These are phyloP conservation scores for Aspergillus steynii DNA, from an alignment of 495 filamentous ascomycete species.

Conservation along the genomic window DNA sequence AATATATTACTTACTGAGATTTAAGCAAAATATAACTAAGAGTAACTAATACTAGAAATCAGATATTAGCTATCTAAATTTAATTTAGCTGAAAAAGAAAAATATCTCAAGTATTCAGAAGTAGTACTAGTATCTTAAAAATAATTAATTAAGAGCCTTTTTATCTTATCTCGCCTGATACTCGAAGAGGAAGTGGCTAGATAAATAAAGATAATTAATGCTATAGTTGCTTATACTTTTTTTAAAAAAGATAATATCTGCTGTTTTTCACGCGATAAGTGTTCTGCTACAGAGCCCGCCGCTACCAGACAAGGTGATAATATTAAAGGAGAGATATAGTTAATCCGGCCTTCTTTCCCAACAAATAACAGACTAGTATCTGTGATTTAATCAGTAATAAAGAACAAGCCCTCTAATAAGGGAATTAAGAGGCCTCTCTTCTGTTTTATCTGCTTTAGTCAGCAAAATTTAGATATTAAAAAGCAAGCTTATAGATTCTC, in stretches of 20 bases:
- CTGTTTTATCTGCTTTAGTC: conserved; percentile 43
- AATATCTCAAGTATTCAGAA: conserved; percentile 24
- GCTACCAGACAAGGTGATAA: conserved; percentile 5
- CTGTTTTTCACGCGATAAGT: conserved; percentile 24
- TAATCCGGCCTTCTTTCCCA: conserved; percentile 17
- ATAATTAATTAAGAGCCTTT: conserved; percentile 32
- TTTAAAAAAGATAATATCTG: conserved; percentile 32
- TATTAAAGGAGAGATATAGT: conserved; percentile 13
- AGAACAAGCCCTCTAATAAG: conserved; percentile 30
- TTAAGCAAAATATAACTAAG: conserved; percentile 26
- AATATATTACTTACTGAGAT: conserved; percentile 28
- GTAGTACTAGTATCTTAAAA: conserved; percentile 25
- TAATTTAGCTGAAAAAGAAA: conserved; percentile 24
- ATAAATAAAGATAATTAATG: conserved; percentile 34
- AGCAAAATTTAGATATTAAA: conserved; percentile 27
- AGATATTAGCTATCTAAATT: conserved; percentile 23
- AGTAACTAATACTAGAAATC: conserved; percentile 33
- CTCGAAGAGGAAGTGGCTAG: conserved; percentile 34
- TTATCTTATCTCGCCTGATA: conserved; percentile 31
- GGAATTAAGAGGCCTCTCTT: conserved; percentile 33
- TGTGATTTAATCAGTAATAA: conserved; percentile 29
- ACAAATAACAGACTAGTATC: conserved; percentile 19
- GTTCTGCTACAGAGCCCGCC: conserved; percentile 18
- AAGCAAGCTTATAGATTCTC: conserved; percentile 31
- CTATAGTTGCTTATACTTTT: conserved; percentile 32